Evolutionary conservation across 441 rosid genomes (phyloP), one percentile per base, ranked within the genome.

Genomic region (Eutrema salsugineum): DNA sequence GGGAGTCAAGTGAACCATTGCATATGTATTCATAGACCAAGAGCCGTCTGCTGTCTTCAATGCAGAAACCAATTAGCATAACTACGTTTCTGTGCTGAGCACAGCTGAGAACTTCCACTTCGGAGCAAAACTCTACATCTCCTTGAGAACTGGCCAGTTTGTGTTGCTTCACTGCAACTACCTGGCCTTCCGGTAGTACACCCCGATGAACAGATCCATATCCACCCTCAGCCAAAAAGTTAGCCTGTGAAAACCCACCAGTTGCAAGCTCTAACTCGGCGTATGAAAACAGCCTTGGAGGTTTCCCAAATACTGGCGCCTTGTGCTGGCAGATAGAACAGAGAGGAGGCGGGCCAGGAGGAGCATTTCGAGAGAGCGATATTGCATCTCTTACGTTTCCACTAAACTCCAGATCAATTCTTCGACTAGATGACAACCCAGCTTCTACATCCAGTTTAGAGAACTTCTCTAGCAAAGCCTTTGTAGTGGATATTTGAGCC

Each of bases 21-120:
- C 99, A 96, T 76, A 96, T 93, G 62, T 87, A 96, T 81, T 96
- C 99, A 71, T 96, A 96, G 36, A 96, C 99, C 76, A 96, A 80
- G 72, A 96, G 84, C 66, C 99, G 85, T 81, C 98, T 91, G 66
- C 89, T 88, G 61, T 93, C 94, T 78, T 96, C 98, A 16, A 96
- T 91, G 73, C 99, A 93, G 79, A 87, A 93, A 17, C 99, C 99
- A 71, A 96, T 91, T 66, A 96, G 79, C 89, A 91, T 91, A 42
- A 96, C 99, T n/a, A 93, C 97, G 78, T 96, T 96, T 62, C 98
- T 84, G 81, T 93, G 99, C 84, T 96, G 99, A 44, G 99, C 99
- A 78, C 99, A 93, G 77, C 99, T 96, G 65, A 96, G 84, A 70
- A 93, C 99, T 86, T 96, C 99, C 28, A 96, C 99, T 84, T 96